Percentiles rank a stretch among this genome's conserved stretches.
Evolutionary conservation across 2,329 filamentous ascomycete genomes (phyloP).

Genomic region (Aspergillus flavus): DNA sequence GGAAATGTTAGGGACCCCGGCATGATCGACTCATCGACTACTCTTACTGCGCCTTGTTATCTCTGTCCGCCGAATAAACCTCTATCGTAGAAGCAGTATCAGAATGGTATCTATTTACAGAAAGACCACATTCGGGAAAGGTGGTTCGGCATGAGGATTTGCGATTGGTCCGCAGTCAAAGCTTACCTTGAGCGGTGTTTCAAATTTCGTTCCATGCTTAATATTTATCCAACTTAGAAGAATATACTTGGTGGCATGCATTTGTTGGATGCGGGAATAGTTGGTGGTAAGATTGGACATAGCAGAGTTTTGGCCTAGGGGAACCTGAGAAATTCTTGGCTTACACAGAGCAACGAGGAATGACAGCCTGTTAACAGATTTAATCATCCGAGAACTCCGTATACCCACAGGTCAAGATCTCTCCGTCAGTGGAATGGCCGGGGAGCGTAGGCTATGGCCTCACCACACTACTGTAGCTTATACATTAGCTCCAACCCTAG

Average conservation of each 20-base stretch:
- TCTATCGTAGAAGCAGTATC: not conserved
- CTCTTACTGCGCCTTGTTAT: not conserved
- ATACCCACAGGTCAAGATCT: not conserved
- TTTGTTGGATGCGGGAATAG: not conserved
- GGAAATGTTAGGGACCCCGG: not conserved
- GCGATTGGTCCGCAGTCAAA: not conserved
- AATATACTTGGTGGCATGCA: not conserved
- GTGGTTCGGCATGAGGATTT: not conserved
- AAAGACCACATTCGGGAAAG: not conserved
- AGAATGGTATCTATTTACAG: not conserved
- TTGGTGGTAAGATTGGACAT: not conserved
- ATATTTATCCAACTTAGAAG: not conserved
- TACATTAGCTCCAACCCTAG: conserved; percentile 4
- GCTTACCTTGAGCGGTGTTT: not conserved
- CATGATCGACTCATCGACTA: not conserved
- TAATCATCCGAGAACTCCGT: conserved; percentile 1
- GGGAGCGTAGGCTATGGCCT: not conserved
- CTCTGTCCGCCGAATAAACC: not conserved
- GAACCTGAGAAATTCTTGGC: not conserved
- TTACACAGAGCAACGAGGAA: not conserved
- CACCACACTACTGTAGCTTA: conserved; percentile 7
- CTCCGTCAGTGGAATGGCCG: not conserved
- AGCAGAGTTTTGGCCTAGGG: not conserved
- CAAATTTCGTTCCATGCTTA: not conserved
- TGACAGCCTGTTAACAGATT: not conserved